Base-by-base conservation (phyloP, 1,284 basidiomycete species). In the Naganishia liquefaciens region DNA sequence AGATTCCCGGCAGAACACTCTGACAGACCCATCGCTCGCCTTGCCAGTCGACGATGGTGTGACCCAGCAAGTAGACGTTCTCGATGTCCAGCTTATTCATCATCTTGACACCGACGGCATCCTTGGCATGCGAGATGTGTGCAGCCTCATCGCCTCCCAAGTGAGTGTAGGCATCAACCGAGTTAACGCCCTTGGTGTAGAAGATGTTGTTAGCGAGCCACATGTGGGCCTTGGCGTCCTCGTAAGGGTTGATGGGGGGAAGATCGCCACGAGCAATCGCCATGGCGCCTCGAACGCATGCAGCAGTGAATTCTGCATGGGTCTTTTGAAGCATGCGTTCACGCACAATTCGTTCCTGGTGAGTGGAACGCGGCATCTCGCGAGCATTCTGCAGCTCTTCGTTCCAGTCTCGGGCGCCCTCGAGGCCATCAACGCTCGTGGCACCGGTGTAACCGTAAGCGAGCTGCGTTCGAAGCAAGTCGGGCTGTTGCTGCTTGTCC, bases 21-120 rank as follows among this genome's bases (percentile, higher is more conserved):
- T 85, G 84, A 63, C 81, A 84, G 58, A 85, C 81, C 83, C 83
- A 85, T 70, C 84, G 79, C 72, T 83, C 81, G 44, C 84, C 84
- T 66, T 79, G 79, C 81, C 80, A 84, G 73, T 85, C 84, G 57
- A 85, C 78, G 33, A 85, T 80, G 33, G 82, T 82, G 65, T 83
- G 80, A 42, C 92, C 91, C 39, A 94, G 81, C 51, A 87, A 84
- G 77, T 89, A 91, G 66, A 85, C 85, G 27, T 91, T 91, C 72
- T 93, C 90, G 54, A 93, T 71, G 68, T 84, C 83, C 64, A 84
- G 76, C 66, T 80, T 80, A 75, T 83, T 82, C 68, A 84, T 77
- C 30, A 80, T 68, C 64, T 78, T 77, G 71, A 84, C 81, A 57
- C 83, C 84, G 53, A 76, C 76, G n/a, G 82, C 79, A 69, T 85